Evolutionary conservation across 352 stramenopile species (phyloP), one percentile per base, ranked within the genome.

Genomic region (Phytopythium ostracodes): DNA sequence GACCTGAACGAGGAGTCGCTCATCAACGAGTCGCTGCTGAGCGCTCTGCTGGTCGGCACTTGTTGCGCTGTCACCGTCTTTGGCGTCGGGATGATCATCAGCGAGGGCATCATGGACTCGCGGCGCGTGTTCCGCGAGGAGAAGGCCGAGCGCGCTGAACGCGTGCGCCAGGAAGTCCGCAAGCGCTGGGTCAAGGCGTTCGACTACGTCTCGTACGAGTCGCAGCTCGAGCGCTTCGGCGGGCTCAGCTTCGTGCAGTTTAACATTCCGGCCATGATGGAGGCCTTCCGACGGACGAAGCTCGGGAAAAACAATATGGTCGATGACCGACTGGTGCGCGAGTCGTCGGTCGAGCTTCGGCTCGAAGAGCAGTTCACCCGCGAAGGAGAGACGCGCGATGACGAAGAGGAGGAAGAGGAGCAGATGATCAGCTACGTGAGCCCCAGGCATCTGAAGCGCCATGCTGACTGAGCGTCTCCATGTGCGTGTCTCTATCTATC

Each of bases 51-150:
- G 11, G 74, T 92, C 7, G 76, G 74, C 5, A 83, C 82, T 17
- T 89, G 81, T 65, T 54, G 89, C 27, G 70, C 64, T 4, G 81
- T 89, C 25, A 89, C 81, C n/a, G 51, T 79, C 12, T 88, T 90
- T 44, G 81, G 79, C 0, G 40, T 89, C 25, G 67, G 64, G 10
- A 86, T 89, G 75, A 87, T 91, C 46, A 25, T 89, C 18, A 64
- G 66, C 8, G 81, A 92, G 64, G 81, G 77, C 0, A 29, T 88
- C 25, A 60, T 72, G 1, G 71, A 87, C 38, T 88, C 81, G 9
- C 57, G 64, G 1, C 68, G 77, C 15, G 59, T 79, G 4, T 81
- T 76, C 31, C 47, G 68, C 24, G 70, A 79, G 57, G 70, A 78
- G 22, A 73, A 73, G 12, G 69, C 68, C 9, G 68, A 77, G 22